phyloP scores from a whole-genome alignment of 805 yeast species.

The Ogataea methylovora region DNA sequence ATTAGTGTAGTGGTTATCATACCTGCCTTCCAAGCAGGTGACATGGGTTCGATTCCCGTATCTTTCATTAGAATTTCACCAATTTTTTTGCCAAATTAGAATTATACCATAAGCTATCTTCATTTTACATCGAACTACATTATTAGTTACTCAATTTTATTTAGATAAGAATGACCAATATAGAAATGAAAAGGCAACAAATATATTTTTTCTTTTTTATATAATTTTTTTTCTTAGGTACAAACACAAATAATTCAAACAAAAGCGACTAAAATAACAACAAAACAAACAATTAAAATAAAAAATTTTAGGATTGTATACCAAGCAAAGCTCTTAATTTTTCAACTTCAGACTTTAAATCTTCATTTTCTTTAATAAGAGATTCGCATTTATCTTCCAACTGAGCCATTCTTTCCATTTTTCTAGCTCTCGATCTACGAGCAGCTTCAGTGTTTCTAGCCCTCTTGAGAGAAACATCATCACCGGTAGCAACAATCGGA shows the following conservation, averaged over 20 bases:
- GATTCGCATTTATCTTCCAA: slow-evolving; percentile 71
- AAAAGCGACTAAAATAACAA: not conserved
- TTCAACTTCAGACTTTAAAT: slow-evolving; percentile 7
- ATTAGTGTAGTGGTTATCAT: slow-evolving; percentile 92
- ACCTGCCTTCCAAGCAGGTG: slow-evolving; percentile 91
- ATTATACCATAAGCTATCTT: no score
- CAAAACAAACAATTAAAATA: not conserved
- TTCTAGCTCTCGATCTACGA: slow-evolving; percentile 88
- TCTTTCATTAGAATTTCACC: slow-evolving; percentile 43
- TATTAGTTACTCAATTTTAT: no score
- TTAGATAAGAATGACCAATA: no score
- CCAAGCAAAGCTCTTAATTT: slow-evolving; percentile 39
- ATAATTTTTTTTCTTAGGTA: not conserved
- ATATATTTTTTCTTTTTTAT: no score
- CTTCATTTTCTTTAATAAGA: slow-evolving; percentile 45
- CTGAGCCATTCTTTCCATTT: slow-evolving; percentile 80
- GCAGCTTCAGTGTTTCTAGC: slow-evolving; percentile 99
- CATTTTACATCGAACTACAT: no score
- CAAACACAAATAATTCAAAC: not conserved
- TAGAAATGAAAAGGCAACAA: no score
- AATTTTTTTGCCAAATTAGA: no score
- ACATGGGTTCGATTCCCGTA: slow-evolving; percentile 94
- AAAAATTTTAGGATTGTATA: slow-evolving; percentile 5
- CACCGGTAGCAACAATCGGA: slow-evolving; percentile 54
- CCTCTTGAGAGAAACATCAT: slow-evolving; percentile 72